Conservation (phyloP, 257 asterid species). For the Nicotiana attenuata region DNA sequence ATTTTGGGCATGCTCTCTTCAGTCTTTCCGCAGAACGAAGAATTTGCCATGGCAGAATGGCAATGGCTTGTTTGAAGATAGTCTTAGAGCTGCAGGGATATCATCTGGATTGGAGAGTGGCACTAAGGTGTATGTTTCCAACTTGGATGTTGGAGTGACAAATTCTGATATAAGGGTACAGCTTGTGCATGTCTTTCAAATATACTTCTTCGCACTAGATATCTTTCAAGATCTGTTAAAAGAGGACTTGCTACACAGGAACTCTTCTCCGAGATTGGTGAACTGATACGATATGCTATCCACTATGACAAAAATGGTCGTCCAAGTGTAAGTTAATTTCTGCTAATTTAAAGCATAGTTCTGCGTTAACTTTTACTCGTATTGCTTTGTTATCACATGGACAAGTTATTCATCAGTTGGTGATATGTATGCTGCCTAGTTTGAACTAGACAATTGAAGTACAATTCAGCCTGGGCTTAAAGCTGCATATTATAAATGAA, state of each 20-base stretch:
- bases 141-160: constrained; percentile 60
- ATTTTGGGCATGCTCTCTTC: constrained; percentile 58
- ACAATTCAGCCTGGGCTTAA: neutral
- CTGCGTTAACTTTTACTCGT: neutral
- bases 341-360: neutral
- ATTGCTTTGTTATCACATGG: neutral
- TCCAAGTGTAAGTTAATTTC: constrained; percentile 54
- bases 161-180: constrained; percentile 77
- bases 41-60: constrained; percentile 67
- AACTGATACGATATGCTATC: constrained; percentile 60
- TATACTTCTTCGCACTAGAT: constrained; percentile 23
- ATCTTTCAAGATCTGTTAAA: constrained; percentile 31
- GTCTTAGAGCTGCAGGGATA: constrained; percentile 69
- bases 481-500: neutral
- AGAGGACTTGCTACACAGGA: constrained; percentile 52
- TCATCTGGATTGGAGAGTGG: constrained; percentile 56
- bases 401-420: neutral
- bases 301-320: constrained; percentile 75
- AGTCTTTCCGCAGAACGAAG: constrained; percentile 65
- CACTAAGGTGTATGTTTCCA: constrained; percentile 45
- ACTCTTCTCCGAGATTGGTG: constrained; percentile 70
- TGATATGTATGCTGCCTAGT: neutral
- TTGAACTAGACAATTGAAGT: neutral
- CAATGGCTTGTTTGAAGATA: constrained; percentile 58
- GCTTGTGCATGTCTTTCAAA: constrained; percentile 16